Conservation (phyloP, 805 yeast species). For the Suhomyces tanzawaensis region DNA sequence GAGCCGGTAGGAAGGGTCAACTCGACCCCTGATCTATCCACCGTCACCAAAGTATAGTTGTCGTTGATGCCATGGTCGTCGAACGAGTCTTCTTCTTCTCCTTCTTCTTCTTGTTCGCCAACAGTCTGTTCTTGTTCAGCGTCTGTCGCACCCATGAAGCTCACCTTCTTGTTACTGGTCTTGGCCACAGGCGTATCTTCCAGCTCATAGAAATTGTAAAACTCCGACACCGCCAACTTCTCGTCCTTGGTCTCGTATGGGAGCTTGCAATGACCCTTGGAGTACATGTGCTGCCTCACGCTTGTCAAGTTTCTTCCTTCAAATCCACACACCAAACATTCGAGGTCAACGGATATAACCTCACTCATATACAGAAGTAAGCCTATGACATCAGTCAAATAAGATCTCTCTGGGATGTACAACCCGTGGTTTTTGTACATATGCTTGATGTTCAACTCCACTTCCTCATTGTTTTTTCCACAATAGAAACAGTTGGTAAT, state of each 20-base stretch:
- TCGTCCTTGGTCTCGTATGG: constrained; percentile 46
- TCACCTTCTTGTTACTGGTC: constrained; percentile 15
- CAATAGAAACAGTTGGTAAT: constrained; percentile 56
- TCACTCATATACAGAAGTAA: constrained; percentile 38
- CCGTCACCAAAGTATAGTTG: constrained; percentile 32
- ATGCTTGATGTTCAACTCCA: constrained; percentile 52
- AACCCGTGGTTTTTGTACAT: constrained; percentile 46
- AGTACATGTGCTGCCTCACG: constrained; percentile 41
- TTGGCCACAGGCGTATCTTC: constrained; percentile 14
- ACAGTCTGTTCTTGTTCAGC: not conserved
- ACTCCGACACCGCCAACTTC: constrained; percentile 31
- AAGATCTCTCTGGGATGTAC: constrained; percentile 44
- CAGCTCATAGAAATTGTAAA: constrained; percentile 34
- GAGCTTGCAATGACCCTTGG: constrained; percentile 46
- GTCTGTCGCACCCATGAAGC: constrained; percentile 4
- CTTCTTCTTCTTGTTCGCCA: constrained; percentile 11
- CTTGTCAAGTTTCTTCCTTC: constrained; percentile 40
- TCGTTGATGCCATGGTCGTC: constrained; percentile 16
- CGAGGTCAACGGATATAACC: constrained; percentile 37
- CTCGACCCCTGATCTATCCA: constrained; percentile 62
- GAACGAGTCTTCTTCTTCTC: constrained; percentile 12
- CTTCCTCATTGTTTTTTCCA: constrained; percentile 49
- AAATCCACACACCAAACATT: constrained; percentile 46
- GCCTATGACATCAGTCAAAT: constrained; percentile 36
- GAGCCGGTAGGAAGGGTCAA: constrained; percentile 75